A percentile compares a stretch with the other conserved stretches of the same genome.
phyloP scores from a whole-genome alignment of 352 stramenopile genomes.

The Halophytophthora batemanensis region DNA sequence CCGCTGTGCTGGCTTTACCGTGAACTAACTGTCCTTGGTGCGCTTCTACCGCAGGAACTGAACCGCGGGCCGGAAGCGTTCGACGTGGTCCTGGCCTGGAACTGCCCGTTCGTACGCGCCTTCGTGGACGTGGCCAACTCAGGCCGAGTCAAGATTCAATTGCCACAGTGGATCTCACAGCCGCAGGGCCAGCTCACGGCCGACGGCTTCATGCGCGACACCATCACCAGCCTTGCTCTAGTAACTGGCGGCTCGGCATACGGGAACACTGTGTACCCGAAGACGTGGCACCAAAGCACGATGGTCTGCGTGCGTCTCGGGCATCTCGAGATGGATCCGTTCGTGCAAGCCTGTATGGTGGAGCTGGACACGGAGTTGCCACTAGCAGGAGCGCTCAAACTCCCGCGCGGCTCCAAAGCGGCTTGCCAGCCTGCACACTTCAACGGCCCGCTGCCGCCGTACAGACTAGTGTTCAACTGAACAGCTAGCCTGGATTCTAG shows the following conservation, averaged over 20 bases:
- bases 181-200: slow-evolving; percentile 17
- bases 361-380: slow-evolving; percentile 10
- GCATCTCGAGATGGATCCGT: slow-evolving; percentile 31
- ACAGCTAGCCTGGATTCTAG: no score
- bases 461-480: no score
- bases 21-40: slow-evolving; percentile 4
- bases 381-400: slow-evolving; percentile 15
- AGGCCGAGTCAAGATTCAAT: background rate
- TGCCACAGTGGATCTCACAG: slow-evolving; percentile 20
- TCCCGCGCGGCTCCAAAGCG: slow-evolving; percentile 11
- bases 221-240: slow-evolving; percentile 15
- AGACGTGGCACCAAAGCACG: slow-evolving; percentile 20
- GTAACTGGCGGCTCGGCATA: slow-evolving; percentile 19
- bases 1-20: no score
- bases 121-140: slow-evolving; percentile 23
- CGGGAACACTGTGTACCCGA: slow-evolving; percentile 23
- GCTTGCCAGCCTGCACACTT: slow-evolving; percentile 6
- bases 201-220: slow-evolving; percentile 19
- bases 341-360: slow-evolving; percentile 33
- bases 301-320: slow-evolving; percentile 24
- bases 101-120: slow-evolving; percentile 11
- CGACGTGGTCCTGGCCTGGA: slow-evolving; percentile 19
- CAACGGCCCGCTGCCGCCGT: slow-evolving; percentile 1
- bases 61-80: slow-evolving; percentile 15
- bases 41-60: slow-evolving; percentile 2